Evolutionary conservation across 305 asterid genomes (phyloP).

Genomic region (Fraxinus sp.): DNA sequence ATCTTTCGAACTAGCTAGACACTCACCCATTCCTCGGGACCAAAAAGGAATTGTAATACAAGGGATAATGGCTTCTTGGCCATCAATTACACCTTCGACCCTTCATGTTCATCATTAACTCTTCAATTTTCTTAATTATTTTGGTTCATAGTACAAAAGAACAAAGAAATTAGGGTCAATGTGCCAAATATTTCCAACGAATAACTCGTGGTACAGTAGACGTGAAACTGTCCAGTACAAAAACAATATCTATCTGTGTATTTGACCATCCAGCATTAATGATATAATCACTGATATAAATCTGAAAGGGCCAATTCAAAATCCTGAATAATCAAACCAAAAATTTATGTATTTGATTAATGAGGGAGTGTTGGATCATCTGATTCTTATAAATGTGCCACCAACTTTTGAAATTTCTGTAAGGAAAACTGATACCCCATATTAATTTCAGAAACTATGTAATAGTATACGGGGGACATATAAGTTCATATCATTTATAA

Average conservation of each 20-base stretch:
- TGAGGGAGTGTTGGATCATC: constrained; percentile 20
- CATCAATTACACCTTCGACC: not conserved
- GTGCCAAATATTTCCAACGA: not conserved
- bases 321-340: constrained; percentile 6
- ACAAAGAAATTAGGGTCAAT: not conserved
- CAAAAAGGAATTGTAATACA: not conserved
- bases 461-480: not conserved
- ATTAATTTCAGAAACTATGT: constrained; percentile 20
- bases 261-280: not conserved
- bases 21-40: not conserved
- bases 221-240: not conserved
- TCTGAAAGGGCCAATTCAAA: constrained; percentile 5
- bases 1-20: not conserved
- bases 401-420: constrained; percentile 26
- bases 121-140: not conserved
- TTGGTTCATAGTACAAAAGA: not conserved
- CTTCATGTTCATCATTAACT: not conserved
- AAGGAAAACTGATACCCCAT: constrained; percentile 31
- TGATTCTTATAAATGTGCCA: constrained; percentile 29
- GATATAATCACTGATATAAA: constrained; percentile 11
- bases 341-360: not conserved
- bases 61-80: not conserved
- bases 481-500: not conserved
- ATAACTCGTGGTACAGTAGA: not conserved
- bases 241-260: not conserved